Conservation (phyloP, 176 grass and related monocot species). For the Rhynchospora tenuis region DNA sequence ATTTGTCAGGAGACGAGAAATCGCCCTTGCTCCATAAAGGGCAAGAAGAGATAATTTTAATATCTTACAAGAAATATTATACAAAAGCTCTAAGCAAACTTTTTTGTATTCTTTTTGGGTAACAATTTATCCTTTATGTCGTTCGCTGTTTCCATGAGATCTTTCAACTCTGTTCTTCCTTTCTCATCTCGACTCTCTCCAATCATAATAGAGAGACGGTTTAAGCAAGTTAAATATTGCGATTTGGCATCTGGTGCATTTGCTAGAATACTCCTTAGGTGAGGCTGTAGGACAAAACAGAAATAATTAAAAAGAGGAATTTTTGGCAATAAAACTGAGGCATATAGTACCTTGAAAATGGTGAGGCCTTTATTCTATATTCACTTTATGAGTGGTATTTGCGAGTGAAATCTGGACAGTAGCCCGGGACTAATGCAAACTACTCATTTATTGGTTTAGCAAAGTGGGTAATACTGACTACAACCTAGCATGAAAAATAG, state of each 20-base stretch:
- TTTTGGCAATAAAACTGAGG: background rate
- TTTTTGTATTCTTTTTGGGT: constrained; percentile 19
- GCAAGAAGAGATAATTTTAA: background rate
- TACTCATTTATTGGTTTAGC: background rate
- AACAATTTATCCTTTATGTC: constrained; percentile 37
- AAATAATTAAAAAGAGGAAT: background rate
- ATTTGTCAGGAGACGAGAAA: background rate
- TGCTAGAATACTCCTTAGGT: constrained; percentile 32
- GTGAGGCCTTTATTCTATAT: background rate
- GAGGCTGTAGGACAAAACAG: constrained; percentile 30
- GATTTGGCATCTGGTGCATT: constrained; percentile 18
- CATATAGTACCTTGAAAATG: background rate
- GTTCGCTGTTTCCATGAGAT: constrained; percentile 33
- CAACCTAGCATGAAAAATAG: background rate
- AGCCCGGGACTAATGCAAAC: background rate
- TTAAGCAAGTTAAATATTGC: constrained; percentile 43
- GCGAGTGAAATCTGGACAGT: background rate
- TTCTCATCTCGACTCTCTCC: background rate
- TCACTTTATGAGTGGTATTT: background rate
- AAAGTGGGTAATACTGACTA: background rate
- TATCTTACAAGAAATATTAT: background rate
- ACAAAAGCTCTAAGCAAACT: background rate
- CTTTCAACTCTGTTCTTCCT: constrained; percentile 17
- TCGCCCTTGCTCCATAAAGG: background rate
- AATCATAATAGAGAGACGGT: constrained; percentile 10